Evolutionary conservation across 1,284 basidiomycete genomes (phyloP), one percentile per base, ranked within the genome.

Genomic region (Salmacisia buchloeana): DNA sequence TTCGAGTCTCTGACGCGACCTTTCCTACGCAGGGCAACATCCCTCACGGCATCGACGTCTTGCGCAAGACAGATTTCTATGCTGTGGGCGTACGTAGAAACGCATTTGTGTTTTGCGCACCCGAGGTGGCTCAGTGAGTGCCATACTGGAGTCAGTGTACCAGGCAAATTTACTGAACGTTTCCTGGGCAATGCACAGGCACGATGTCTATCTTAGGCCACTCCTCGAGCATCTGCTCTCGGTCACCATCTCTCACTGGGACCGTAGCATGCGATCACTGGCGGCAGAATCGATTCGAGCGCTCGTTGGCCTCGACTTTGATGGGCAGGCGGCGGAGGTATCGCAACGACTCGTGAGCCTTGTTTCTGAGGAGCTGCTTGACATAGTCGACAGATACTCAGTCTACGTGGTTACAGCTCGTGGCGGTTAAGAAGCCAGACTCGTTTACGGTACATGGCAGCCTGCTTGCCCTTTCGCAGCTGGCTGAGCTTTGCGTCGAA

Each of bases 51-150:
- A 97, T 99, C 65, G 91, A 93, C 73, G 88, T 97, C 18, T 83
- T 99, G 35, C 85, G 87, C 52, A 89, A 90, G 79, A 92, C 91
- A 0, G 96, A 98, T 81, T 98, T 97, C 80, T 96, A 92, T 81
- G 88, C 92, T 21, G 90, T 98, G 57, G 90, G 92, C 68, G 84
- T 93, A 9, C 83, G 91, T 34, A 84, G 89, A 64, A 90, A 90
- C 70, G 88, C 94, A 0, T 97, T 94, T 77, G 82, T 91, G 5
- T 81, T 84, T 3, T 91, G 91, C 54, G 91, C 92, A 46, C 88
- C 90, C 35, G 86, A 89, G 69, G 90, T 97, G 21, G 91, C 93
- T 13, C 83, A 84, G 89, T 94, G 77, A 74, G 89, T 84, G 4
- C 46, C 34, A 1, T 60, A 25, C 33, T 6, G 3, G 13, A 5